These are phyloP conservation scores for Vitis labrusca DNA, from an alignment of 164 flowering plant species.

Conservation along the genomic window DNA sequence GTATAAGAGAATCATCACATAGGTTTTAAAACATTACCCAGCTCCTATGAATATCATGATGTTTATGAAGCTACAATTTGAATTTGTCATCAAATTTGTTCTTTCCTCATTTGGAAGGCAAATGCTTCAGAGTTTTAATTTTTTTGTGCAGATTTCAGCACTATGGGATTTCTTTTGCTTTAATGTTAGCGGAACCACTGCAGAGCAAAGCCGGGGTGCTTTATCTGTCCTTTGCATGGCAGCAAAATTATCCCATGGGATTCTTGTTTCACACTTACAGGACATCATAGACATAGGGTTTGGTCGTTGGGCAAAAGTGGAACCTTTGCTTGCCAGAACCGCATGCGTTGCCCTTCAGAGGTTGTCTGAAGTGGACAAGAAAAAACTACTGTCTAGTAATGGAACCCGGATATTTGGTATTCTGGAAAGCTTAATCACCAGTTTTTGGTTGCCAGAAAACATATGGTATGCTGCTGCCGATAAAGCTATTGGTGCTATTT, in stretches of 20 bases:
- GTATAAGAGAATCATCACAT: too few species aligned
- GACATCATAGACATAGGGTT: constrained; percentile 95
- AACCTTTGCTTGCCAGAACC: constrained; percentile 90
- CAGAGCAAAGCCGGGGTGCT: constrained; percentile 96
- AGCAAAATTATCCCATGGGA: constrained; percentile 67
- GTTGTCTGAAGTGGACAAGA: constrained; percentile 76
- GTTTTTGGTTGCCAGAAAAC: constrained; percentile 71
- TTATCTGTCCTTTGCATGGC: constrained; percentile 93
- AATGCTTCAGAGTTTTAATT: neutral
- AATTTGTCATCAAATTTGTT: too few species aligned
- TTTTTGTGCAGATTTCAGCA: constrained; percentile 71
- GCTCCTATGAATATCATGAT: too few species aligned
- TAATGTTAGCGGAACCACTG: constrained; percentile 78
- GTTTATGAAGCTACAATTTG: too few species aligned
- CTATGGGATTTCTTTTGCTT: constrained; percentile 98
- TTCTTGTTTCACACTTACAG: constrained; percentile 80
- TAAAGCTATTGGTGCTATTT: constrained; percentile 77
- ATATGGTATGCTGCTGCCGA: constrained; percentile 95
- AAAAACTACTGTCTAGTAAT: constrained; percentile 53
- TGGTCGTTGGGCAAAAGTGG: constrained; percentile 97
- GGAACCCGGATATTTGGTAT: constrained; percentile 72
- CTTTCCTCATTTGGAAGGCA: neutral
- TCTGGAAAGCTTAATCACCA: constrained; percentile 68
- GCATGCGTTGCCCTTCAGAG: constrained; percentile 90
- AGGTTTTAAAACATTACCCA: too few species aligned